Percentiles rank a stretch among this genome's conserved stretches.
These are phyloP conservation scores for Hammondia hammondi DNA, from an alignment of 169 alveolate genomes.

Conservation along the genomic window DNA sequence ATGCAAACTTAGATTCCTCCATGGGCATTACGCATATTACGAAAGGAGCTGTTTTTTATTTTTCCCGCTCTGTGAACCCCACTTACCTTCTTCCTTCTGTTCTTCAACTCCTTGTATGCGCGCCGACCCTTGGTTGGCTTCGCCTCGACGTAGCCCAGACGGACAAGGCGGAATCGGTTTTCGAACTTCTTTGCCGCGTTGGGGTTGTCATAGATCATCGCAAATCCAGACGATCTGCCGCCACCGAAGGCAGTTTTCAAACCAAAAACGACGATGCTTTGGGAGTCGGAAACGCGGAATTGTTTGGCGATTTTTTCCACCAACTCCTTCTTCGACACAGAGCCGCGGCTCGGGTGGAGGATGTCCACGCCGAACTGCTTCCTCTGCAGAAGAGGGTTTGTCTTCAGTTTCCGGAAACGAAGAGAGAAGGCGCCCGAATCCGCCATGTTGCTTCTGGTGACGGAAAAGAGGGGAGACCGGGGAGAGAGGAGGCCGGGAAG, in stretches of 20 bases:
- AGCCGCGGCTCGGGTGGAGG: constrained; percentile 92
- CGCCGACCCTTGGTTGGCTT: constrained; percentile 66
- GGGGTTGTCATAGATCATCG: constrained; percentile 92
- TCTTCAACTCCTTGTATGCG: constrained; percentile 69
- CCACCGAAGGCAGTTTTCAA: constrained; percentile 96
- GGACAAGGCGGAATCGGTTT: constrained; percentile 84
- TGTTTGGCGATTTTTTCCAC: constrained; percentile 90
- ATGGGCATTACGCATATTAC: no score
- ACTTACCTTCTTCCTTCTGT: constrained; percentile 70
- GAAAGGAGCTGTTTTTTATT: no score
- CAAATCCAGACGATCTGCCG: constrained; percentile 95
- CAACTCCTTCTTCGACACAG: constrained; percentile 91
- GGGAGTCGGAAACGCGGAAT: constrained; percentile 73
- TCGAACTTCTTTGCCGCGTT: constrained; percentile 90
- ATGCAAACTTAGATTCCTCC: no score
- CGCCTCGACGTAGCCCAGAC: constrained; percentile 58
- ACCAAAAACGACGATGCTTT: constrained; percentile 88
- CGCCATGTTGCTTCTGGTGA: constrained; percentile 23
- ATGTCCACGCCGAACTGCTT: constrained; percentile 92
- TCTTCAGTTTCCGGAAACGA: constrained; percentile 88
- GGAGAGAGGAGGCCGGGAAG: background rate
- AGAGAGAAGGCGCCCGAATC: constrained; percentile 76
- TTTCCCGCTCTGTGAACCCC: background rate
- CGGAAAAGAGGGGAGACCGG: background rate
- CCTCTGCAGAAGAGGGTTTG: constrained; percentile 91